Conservation (phyloP, 1,284 basidiomycete genomes). For the Ganoderma lingzhi region DNA sequence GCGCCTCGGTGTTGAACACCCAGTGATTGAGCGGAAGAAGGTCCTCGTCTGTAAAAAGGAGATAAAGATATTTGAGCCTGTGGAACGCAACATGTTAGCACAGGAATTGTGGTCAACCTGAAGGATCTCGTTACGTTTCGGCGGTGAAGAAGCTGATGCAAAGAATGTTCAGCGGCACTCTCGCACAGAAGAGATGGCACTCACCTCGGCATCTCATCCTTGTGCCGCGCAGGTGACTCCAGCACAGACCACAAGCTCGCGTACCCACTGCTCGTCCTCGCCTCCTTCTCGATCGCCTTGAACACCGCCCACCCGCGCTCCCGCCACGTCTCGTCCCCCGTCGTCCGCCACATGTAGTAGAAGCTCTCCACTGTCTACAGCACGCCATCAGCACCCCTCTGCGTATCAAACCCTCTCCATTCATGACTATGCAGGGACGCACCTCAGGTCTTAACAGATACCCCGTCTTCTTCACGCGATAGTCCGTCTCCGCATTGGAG, state of each 20-base stretch:
- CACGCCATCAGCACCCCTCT: constrained; percentile 6
- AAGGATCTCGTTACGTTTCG: constrained; percentile 60
- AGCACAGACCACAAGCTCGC: constrained; percentile 63
- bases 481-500: constrained; percentile 46
- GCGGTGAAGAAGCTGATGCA: constrained; percentile 70
- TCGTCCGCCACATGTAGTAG: constrained; percentile 76
- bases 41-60: constrained; percentile 66
- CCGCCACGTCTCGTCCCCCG: constrained; percentile 73
- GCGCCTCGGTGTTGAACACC: constrained; percentile 90
- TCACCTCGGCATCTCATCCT: constrained; percentile 76
- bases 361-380: constrained; percentile 72
- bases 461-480: constrained; percentile 45
- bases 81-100: constrained; percentile 18
- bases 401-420: neutral
- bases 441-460: constrained; percentile 76
- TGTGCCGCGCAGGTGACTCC: constrained; percentile 41
- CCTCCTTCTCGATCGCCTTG: constrained; percentile 67
- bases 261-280: constrained; percentile 65
- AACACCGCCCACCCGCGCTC: constrained; percentile 84
- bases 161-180: neutral
- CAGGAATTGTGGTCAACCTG: too few species aligned
- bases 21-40: constrained; percentile 72
- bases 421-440: constrained; percentile 19
- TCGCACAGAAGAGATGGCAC: constrained; percentile 11
- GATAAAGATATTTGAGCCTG: constrained; percentile 74